Percentiles rank a stretch among this genome's conserved stretches.
Evolutionary conservation across 768 basidiomycete genomes (phyloP).

Genomic region (Coprinopsis sp.): DNA sequence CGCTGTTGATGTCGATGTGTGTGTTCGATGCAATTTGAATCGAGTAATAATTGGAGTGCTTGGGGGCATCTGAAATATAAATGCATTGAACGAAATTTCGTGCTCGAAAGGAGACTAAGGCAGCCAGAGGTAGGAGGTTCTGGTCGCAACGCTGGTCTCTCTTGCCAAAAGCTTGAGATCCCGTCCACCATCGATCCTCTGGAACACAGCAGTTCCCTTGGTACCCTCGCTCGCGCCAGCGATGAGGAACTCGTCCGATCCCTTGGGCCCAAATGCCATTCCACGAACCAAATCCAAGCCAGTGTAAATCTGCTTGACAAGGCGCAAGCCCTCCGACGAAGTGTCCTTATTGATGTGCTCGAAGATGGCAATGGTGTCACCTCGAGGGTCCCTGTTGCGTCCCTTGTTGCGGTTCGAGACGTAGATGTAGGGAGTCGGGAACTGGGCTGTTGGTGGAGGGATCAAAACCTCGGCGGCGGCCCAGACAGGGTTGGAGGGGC

Average conservation of each 20-base stretch:
- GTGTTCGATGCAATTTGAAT: too few relatives aligned
- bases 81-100: too few relatives aligned
- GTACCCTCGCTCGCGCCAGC: constrained; percentile 49
- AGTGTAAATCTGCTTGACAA: constrained; percentile 22
- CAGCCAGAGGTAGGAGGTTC: too few relatives aligned
- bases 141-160: too few relatives aligned
- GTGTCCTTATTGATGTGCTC: constrained; percentile 29
- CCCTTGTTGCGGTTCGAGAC: constrained; percentile 62
- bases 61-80: too few relatives aligned
- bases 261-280: constrained; percentile 53
- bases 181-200: constrained; percentile 50
- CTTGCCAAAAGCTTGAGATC: too few relatives aligned
- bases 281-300: constrained; percentile 51
- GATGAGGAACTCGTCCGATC: constrained; percentile 45
- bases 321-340: constrained; percentile 13
- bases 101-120: too few relatives aligned
- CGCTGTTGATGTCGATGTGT: too few relatives aligned
- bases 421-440: constrained; percentile 55
- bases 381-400: constrained; percentile 41
- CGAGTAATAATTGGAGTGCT: too few relatives aligned
- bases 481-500: constrained; percentile 29
- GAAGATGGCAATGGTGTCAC: constrained; percentile 50
- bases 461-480: constrained; percentile 64
- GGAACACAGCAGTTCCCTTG: constrained; percentile 53
- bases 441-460: constrained; percentile 40